Base-by-base conservation (phyloP, 73 alveolate species). In the Paramecium caudatum region DNA sequence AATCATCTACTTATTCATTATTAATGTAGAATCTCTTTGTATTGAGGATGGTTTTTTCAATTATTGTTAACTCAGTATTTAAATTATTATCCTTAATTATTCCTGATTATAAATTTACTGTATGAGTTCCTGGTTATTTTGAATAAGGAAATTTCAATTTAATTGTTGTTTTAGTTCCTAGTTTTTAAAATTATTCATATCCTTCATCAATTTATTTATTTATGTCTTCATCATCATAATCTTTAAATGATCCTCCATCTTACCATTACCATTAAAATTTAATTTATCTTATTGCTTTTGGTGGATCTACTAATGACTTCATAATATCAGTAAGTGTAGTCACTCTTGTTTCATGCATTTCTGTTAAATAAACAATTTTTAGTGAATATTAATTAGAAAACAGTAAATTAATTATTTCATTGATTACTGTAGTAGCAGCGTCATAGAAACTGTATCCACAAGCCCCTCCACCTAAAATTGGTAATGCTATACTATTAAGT, bases 391-490 rank as follows among this genome's bases (percentile, higher is more conserved):
- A 61, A 23, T 39, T n/a, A 43, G 21, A 74, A 74, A n/a, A 74
- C 27, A 41, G 21, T 2, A 5, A 2, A 27, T 74, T 19, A 19
- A 74, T 27, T 16, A 15, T 15, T 9, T 25, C 19, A 27, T 74
- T 36, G 6, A 74, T 39, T 19, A 39, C 46, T 0, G 7, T 23
- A 41, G 17, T 7, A 2, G 65, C 69, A 16, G 23, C 62, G 7
- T 45, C 16, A 27, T 41, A 21, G 32, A 23, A 74, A 45, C 27
- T 12, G 10, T 41, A 74, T 74, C 88, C 88, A 16, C 69, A 30
- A 19, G 88, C 62, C 12, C 88, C 88, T 19, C 88, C 88, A 9
- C 69, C 88, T 39, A 74, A 74, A 3, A 74, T 45, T 15, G 88
- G 88, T 15, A 74, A 34, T 39, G 88, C 37, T 12, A 74, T 10